Evolutionary conservation across 139 green algal species (phyloP), one percentile per base, ranked within the genome.

Genomic region (Yamagishiella unicocca): DNA sequence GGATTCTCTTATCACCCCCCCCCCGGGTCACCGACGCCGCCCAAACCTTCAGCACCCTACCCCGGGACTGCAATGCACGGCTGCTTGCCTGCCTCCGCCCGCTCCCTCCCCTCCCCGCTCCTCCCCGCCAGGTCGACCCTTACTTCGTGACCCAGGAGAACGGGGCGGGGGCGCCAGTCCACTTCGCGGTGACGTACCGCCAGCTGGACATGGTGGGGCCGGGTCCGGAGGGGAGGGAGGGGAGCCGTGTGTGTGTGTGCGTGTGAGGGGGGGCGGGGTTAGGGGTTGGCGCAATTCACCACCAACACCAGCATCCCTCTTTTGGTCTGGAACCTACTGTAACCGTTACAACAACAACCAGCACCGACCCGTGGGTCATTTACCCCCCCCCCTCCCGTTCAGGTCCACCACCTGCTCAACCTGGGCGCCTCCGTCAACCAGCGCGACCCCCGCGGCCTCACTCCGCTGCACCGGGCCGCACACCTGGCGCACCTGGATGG

Each of bases 101-200:
- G n/a, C n/a, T n/a, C n/a, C n/a, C n/a, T n/a, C n/a, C n/a, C n/a
- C n/a, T n/a, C n/a, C n/a, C n/a, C n/a, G n/a, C n/a, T n/a, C n/a
- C n/a, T n/a, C n/a, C n/a, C n/a, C n/a, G n/a, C 38, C 84, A 93
- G 14, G 89, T 89, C 4, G 97, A 99, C 81, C 95, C 96, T 17
- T 99, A 98, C 92, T 98, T 97, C 42, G 71, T 97, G 40, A 98
- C 96, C 0, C 96, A 97, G 88, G 96, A 99, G 87, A 98, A 99
- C 77, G 97, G 97, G 0, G 96, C 95, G 25, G 97, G 97, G 7
- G 93, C 95, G 19, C 96, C 97, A 12, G 40, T 99, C 14, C 97
- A 99, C 90, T 98, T 99, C 92, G 97, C 97, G 8, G 93, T 93
- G 25, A 98, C 97, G 2, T 98, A 98, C 93, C 94, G 94, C 43